Conservation (phyloP, 2,329 filamentous ascomycete species). For the Cladosporium sp. region DNA sequence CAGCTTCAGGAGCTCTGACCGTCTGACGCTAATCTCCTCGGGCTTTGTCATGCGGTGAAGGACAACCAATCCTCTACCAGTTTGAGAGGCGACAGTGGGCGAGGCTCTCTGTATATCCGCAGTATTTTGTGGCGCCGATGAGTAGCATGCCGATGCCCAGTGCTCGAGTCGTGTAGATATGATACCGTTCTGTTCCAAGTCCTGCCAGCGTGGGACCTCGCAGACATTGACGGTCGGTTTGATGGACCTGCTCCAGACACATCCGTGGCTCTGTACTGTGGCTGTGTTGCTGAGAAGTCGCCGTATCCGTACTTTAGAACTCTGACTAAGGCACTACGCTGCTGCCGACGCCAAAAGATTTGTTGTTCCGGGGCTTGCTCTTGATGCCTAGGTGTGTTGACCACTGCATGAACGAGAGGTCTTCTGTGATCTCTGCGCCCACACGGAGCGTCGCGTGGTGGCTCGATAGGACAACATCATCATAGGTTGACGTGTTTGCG, state of each 20-base stretch:
- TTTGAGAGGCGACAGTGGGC: neutral
- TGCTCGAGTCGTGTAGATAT: neutral
- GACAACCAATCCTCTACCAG: slow-evolving; percentile 3
- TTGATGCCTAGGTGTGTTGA: neutral
- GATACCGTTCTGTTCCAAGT: neutral
- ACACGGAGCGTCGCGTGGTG: neutral
- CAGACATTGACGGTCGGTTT: neutral
- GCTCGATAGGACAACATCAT: no score
- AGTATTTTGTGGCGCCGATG: neutral
- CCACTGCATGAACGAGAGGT: neutral
- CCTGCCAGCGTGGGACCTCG: neutral
- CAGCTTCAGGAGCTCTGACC: no score
- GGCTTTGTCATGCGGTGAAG: slow-evolving; percentile 1
- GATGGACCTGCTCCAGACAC: neutral
- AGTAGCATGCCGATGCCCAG: neutral
- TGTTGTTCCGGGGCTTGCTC: neutral
- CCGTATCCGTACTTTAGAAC: no score
- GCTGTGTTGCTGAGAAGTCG: neutral
- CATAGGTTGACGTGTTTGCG: neutral
- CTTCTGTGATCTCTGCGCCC: neutral
- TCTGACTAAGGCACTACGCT: no score
- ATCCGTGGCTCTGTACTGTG: slow-evolving; percentile 1
- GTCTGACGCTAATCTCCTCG: slow-evolving; percentile 1
- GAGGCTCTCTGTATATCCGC: slow-evolving; percentile 6
- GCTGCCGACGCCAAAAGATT: neutral